phyloP scores from a whole-genome alignment of 148 eudicot genomes.

The Arctostaphylos glauca region DNA sequence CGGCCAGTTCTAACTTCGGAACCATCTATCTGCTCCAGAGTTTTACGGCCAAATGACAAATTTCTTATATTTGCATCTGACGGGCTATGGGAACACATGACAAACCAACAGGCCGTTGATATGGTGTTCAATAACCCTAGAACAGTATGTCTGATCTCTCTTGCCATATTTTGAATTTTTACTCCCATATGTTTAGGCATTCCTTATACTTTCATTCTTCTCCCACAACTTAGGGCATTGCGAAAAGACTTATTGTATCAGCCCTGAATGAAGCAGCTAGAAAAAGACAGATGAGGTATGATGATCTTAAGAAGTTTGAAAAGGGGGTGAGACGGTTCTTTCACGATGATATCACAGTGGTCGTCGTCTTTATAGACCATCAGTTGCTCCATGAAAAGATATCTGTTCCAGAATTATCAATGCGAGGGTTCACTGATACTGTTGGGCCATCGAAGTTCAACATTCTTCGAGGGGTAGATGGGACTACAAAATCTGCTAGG shows the following conservation, averaged over 20 bases:
- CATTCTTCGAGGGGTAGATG: conserved; percentile 16
- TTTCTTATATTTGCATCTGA: conserved; percentile 87
- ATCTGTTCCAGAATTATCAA: conserved; percentile 38
- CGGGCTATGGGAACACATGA: conserved; percentile 76
- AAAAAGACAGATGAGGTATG: conserved; percentile 34
- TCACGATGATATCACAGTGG: conserved; percentile 74
- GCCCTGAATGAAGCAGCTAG: conserved; percentile 54
- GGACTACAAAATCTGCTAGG: no score
- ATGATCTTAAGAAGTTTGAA: conserved; percentile 36
- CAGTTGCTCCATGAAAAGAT: conserved; percentile 25
- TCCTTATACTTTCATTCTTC: background rate
- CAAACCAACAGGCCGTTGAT: conserved; percentile 61
- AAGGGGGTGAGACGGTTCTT: conserved; percentile 45
- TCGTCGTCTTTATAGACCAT: conserved; percentile 61
- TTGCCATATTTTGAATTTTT: background rate
- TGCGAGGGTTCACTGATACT: conserved; percentile 47
- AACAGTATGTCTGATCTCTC: conserved; percentile 34
- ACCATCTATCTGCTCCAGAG: conserved; percentile 50
- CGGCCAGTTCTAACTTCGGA: conserved; percentile 57
- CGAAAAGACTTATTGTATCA: conserved; percentile 48
- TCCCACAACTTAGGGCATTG: conserved; percentile 52
- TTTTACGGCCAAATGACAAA: conserved; percentile 43
- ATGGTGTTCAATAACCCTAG: conserved; percentile 45
- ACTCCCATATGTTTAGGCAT: background rate
- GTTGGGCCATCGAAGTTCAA: conserved; percentile 48